phyloP scores from a whole-genome alignment of 2,329 filamentous ascomycete species.

The Pseudopyrenochaeta lycopersici region DNA sequence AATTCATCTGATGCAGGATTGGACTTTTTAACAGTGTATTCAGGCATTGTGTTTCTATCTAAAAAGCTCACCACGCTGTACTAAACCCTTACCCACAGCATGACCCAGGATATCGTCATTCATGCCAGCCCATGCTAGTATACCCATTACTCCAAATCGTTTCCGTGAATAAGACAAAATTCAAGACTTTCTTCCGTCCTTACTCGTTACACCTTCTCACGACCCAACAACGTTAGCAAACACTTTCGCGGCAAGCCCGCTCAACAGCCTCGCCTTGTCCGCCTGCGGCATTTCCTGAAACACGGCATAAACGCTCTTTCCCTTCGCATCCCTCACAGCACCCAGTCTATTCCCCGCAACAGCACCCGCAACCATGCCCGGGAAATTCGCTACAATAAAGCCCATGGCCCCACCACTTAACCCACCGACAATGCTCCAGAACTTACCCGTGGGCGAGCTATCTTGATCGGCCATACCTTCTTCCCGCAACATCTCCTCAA shows the following conservation, averaged over 20 bases:
- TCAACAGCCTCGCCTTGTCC: slow-evolving; percentile 82
- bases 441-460: slow-evolving; percentile 71
- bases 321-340: slow-evolving; percentile 85
- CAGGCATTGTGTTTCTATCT: neutral
- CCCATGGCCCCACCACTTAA: slow-evolving; percentile 88
- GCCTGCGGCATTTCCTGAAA: slow-evolving; percentile 87
- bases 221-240: slow-evolving; percentile 76
- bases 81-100: neutral
- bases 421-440: slow-evolving; percentile 88
- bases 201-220: neutral
- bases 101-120: slow-evolving; percentile 25
- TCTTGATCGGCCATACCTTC: slow-evolving; percentile 74
- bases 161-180: no score
- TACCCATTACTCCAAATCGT: slow-evolving; percentile 1
- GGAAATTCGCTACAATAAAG: slow-evolving; percentile 93
- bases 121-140: neutral
- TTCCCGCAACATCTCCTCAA: slow-evolving; percentile 64
- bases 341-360: slow-evolving; percentile 94
- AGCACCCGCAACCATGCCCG: slow-evolving; percentile 86
- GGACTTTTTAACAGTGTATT: no score
- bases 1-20: no score
- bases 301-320: slow-evolving; percentile 94
- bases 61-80: neutral
- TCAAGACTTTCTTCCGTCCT: no score
- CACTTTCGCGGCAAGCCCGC: slow-evolving; percentile 84